Conservation (phyloP, 2,329 filamentous ascomycete species). For the Trichoderma koningii region DNA sequence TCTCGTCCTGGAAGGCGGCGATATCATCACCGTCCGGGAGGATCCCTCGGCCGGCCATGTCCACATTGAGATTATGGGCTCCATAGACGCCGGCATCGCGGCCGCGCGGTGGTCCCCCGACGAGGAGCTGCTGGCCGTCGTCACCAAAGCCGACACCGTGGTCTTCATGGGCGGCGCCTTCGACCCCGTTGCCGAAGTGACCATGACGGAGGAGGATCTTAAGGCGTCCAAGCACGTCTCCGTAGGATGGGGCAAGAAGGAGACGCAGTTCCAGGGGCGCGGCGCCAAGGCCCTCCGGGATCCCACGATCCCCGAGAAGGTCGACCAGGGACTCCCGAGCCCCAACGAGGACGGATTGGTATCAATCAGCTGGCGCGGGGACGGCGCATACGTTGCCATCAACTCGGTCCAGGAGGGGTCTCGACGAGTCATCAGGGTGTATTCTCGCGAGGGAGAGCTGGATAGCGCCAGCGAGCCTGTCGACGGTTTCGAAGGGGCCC, state of each 20-base stretch:
- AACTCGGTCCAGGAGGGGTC: conserved; percentile 71
- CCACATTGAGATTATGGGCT: conserved; percentile 92
- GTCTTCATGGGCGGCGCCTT: conserved; percentile 93
- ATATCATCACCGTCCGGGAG: conserved; percentile 84
- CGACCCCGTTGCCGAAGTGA: conserved; percentile 76
- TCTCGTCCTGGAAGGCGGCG: conserved; percentile 83
- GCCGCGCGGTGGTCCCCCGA: conserved; percentile 94
- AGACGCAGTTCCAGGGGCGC: conserved; percentile 95
- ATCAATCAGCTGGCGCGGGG: conserved; percentile 88
- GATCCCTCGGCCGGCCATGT: conserved; percentile 31
- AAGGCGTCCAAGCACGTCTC: conserved; percentile 91
- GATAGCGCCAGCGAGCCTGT: conserved; percentile 96
- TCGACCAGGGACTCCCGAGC: conserved; percentile 81
- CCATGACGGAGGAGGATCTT: conserved; percentile 74
- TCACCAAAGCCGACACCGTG: conserved; percentile 75
- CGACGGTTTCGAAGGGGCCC: conserved; percentile 79
- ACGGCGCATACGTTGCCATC: conserved; percentile 86
- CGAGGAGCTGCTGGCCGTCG: conserved; percentile 83
- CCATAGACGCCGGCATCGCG: conserved; percentile 86
- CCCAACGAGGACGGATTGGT: conserved; percentile 69
- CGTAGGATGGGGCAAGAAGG: conserved; percentile 96
- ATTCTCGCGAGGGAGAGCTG: conserved; percentile 83
- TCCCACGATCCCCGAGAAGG: conserved; percentile 89
- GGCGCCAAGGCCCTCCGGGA: conserved; percentile 84
- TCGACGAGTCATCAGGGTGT: conserved; percentile 84